Evolutionary conservation across 176 grass and related monocot species (phyloP), one percentile per base, ranked within the genome.

Genomic region (Puccinellia tenuiflora): DNA sequence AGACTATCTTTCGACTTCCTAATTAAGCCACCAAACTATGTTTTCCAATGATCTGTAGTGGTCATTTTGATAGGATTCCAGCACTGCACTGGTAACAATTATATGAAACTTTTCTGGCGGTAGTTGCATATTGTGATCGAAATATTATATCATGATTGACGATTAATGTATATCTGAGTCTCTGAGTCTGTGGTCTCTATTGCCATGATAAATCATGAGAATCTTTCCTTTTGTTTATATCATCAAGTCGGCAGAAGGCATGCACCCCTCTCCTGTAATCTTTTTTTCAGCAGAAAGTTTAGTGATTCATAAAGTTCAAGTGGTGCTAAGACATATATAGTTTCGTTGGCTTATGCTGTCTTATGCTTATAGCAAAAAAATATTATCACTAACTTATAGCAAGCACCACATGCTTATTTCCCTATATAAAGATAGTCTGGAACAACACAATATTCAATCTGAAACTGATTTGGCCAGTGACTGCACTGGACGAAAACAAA

Each of bases 51-150:
- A 35, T 34, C 18, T 28, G 35, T 4, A 47, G 38, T 52, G 22
- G 10, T 28, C 29, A 45, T 66, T 79, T 56, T 12, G 24, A 46
- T 66, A 39, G 20, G 7, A 16, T n/a, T 16, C 55, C 17, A 22
- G 35, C 37, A 59, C 12, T 67, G 76, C 67, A 73, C 45, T 31
- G 75, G 47, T 81, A 81, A 18, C 18, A 72, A 77, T 16, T 81
- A 43, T 5, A 24, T 43, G 18, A 77, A 61, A 13, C 9, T 52
- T 35, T 60, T 20, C 3, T 35, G 17, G 4, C 29, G 12, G 28
- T 17, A 48, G 26, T 80, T 42, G 17, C 8, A 55, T n/a, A 3
- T 22, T 35, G 67, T 78, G 64, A 34, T 77, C 2, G 4, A 35
- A 74, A 35, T 75, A 52, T 40, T 18, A 21, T 72, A 15, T 31